Base-by-base conservation (phyloP, 2,329 filamentous ascomycete genomes). In the Cercospora brassicicola region DNA sequence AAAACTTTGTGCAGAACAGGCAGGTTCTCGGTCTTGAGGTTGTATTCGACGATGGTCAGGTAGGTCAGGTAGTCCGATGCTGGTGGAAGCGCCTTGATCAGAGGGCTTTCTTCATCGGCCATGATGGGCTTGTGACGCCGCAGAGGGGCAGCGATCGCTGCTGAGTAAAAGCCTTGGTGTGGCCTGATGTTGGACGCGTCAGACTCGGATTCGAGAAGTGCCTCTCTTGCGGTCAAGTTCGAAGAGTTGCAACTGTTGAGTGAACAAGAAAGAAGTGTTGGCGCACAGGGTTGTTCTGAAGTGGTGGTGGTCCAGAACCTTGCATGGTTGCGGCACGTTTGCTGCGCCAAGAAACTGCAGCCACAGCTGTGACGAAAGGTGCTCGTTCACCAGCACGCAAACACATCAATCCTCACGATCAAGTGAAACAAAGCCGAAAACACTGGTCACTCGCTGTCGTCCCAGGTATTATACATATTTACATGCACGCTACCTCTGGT, bases 31-130 rank as follows among this genome's bases (percentile, higher is more conserved):
- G 87, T 84, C 4, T 85, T 88, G 56, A 93, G 83, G 72, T 91
- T 90, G 79, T 91, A 88, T 78, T 93, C 90, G 75, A 94, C 82
- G 70, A 94, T 89, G 65, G 91, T 93, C 64, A 94, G 85, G 78
- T 93, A 94, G 23, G 90, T 93, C 75, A 93, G 86, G 70, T 86
- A 85, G 77, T 94, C 91, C 3, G 87, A 88, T 11, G 82, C 84
- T 3, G 88, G 88, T 8, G 88, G 88, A 57, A 88, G 78, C 28
- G 88, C 86, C 72, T 84, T 81, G 69, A 89, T 78, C 62, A 90
- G 81, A 53, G 87, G 87, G 70, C 82, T 80, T 42, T 81, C 76
- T 45, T 78, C 75, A 30, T 76, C 74, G 33, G 67, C 64, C 62
- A 67, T 67, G 55, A 10, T 55, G 26, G 36, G 33, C n/a, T 60